Percentiles rank a stretch among this genome's conserved stretches.
These are phyloP conservation scores for Coniochaeta hoffmannii DNA, from an alignment of 2,329 filamentous ascomycete genomes.

Conservation along the genomic window DNA sequence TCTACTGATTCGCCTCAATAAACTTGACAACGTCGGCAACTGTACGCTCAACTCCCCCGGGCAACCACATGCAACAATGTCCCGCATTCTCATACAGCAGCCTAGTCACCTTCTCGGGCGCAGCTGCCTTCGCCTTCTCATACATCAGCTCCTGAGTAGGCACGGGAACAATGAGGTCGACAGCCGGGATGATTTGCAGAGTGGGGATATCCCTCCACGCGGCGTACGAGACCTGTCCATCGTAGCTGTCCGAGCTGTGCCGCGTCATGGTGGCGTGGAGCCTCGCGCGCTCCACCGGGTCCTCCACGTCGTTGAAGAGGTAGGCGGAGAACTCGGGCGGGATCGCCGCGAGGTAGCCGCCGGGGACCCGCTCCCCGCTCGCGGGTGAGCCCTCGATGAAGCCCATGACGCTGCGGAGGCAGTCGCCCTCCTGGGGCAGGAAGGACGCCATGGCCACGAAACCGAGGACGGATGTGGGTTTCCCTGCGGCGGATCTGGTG, in stretches of 20 bases:
- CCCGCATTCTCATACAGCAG: slow-evolving; percentile 5
- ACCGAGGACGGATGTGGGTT: slow-evolving; percentile 19
- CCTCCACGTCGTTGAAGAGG: slow-evolving; percentile 6
- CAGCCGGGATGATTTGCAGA: slow-evolving; percentile 7
- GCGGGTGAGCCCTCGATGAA: slow-evolving; percentile 2
- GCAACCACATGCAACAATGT: neutral
- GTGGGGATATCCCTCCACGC: slow-evolving; percentile 10
- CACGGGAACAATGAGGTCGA: slow-evolving; percentile 9
- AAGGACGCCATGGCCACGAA: slow-evolving; percentile 20
- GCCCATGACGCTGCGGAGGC: slow-evolving; percentile 3
- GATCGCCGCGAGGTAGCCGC: slow-evolving; percentile 7
- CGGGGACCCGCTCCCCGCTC: slow-evolving; percentile 2
- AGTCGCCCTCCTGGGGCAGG: slow-evolving; percentile 6
- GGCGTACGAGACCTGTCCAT: slow-evolving; percentile 9
- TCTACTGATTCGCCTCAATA: neutral
- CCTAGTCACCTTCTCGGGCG: slow-evolving; percentile 8
- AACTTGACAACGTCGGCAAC: neutral
- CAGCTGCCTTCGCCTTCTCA: slow-evolving; percentile 5
- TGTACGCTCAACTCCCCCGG: neutral
- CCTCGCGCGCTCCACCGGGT: neutral
- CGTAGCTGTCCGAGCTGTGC: slow-evolving; percentile 11
- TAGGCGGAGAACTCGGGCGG: neutral
- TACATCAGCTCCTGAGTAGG: slow-evolving; percentile 8
- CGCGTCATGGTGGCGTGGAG: slow-evolving; percentile 4
- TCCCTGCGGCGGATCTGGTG: slow-evolving; percentile 15